Evolutionary conservation across 352 stramenopile genomes (phyloP).

Genomic region (Globisporangium radiosum): DNA sequence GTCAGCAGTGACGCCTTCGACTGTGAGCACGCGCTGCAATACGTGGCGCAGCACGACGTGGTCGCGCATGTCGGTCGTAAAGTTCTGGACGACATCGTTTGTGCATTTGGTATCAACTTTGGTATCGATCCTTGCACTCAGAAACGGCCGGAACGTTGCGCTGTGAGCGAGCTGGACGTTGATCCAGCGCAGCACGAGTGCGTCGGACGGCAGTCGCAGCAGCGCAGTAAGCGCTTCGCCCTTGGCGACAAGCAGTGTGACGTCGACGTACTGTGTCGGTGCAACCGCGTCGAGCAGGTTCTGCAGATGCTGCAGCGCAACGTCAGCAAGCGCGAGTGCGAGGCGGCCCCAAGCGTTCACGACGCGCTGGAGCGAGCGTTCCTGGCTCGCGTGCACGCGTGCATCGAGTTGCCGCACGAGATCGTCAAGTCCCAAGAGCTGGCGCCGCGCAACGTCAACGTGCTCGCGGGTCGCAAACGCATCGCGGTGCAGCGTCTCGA

Average conservation of each 20-base stretch:
- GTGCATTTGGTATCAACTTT: constrained; percentile 2
- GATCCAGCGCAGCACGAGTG: constrained; percentile 66
- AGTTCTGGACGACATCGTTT: constrained; percentile 54
- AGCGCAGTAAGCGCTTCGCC: constrained; percentile 52
- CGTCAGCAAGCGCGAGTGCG: constrained; percentile 56
- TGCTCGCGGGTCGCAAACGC: constrained; percentile 43
- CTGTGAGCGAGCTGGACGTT: constrained; percentile 55
- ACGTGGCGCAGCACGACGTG: constrained; percentile 54
- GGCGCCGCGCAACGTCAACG: constrained; percentile 50
- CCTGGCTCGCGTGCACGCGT: constrained; percentile 39
- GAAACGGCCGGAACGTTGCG: constrained; percentile 21
- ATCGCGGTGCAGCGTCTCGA: constrained; percentile 43
- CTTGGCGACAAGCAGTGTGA: constrained; percentile 30
- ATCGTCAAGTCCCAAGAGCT: constrained; percentile 53
- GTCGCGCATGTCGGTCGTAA: constrained; percentile 54
- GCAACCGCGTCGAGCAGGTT: constrained; percentile 54
- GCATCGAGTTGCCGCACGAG: constrained; percentile 39
- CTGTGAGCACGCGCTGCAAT: constrained; percentile 27
- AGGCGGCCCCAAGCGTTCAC: constrained; percentile 61
- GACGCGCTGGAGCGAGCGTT: constrained; percentile 51
- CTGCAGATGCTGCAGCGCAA: constrained; percentile 38
- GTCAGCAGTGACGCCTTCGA: not conserved
- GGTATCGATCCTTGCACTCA: not conserved
- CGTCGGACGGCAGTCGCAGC: constrained; percentile 37
- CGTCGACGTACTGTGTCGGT: constrained; percentile 37